Percentiles rank a stretch among this genome's conserved stretches.
These are phyloP conservation scores for Neostapfia colusana DNA, from an alignment of 176 grass and related monocot species.

Conservation along the genomic window DNA sequence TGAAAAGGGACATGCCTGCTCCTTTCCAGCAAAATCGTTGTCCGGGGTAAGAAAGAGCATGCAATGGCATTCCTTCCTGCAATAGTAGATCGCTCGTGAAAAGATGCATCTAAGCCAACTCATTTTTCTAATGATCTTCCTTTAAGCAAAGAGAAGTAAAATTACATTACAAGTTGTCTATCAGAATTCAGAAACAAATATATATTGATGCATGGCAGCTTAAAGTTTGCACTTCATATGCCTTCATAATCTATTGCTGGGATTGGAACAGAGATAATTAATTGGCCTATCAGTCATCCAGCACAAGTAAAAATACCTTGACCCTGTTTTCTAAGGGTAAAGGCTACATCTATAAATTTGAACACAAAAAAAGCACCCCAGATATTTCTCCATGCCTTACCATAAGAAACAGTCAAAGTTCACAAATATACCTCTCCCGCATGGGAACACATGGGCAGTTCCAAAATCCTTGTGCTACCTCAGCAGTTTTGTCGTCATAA, in stretches of 20 bases:
- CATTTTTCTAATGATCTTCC: not conserved
- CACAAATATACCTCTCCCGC: conserved; percentile 69
- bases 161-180: not conserved
- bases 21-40: conserved; percentile 86
- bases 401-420: not conserved
- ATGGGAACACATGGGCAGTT: conserved; percentile 98
- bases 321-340: not conserved
- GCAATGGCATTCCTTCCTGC: conserved; percentile 95
- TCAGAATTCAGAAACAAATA: not conserved
- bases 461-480: conserved; percentile 95
- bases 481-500: conserved; percentile 97
- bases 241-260: conserved; percentile 1
- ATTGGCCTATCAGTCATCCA: not conserved
- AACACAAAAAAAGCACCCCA: not conserved
- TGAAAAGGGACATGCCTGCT: conserved; percentile 60
- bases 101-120: not conserved
- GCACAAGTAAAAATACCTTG: not conserved
- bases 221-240: not conserved
- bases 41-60: conserved; percentile 98
- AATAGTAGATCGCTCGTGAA: conserved; percentile 12
- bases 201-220: not conserved
- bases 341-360: not conserved
- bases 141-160: not conserved
- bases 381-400: not conserved
- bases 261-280: not conserved